phyloP scores from a whole-genome alignment of 768 basidiomycete species.

The Termitomyces sp. region DNA sequence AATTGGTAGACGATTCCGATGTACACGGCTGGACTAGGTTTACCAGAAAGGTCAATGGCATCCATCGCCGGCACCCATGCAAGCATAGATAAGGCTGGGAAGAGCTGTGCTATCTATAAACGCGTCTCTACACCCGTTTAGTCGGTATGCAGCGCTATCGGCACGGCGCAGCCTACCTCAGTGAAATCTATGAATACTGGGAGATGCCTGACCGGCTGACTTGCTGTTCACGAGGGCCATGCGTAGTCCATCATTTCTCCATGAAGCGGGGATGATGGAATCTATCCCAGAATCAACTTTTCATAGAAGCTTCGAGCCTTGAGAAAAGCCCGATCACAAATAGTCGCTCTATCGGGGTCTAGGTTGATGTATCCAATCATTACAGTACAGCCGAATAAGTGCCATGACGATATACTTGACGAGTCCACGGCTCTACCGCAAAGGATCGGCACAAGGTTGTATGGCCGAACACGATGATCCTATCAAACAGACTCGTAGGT shows the following conservation, averaged over 20 bases:
- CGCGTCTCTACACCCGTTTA: background rate
- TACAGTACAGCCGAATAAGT: background rate
- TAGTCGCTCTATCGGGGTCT: background rate
- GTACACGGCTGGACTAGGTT: background rate
- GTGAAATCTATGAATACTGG: background rate
- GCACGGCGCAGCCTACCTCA: background rate
- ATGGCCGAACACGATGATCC: background rate
- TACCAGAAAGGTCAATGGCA: background rate
- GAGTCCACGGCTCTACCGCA: background rate
- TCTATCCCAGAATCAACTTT: background rate
- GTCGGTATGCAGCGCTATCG: background rate
- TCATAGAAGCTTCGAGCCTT: background rate
- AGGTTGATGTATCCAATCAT: background rate
- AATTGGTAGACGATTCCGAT: background rate
- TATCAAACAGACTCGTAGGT: background rate
- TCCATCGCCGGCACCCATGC: background rate
- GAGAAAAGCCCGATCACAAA: background rate
- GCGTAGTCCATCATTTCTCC: background rate
- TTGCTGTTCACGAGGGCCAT: background rate
- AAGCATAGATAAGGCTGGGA: background rate
- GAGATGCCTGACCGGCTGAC: background rate
- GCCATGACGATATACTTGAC: background rate
- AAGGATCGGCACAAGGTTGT: background rate
- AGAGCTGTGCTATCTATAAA: background rate
- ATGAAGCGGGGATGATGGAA: background rate